Evolutionary conservation across 2,329 filamentous ascomycete species (phyloP), one percentile per base, ranked within the genome.

Genomic region (Pseudonectria foliicola): DNA sequence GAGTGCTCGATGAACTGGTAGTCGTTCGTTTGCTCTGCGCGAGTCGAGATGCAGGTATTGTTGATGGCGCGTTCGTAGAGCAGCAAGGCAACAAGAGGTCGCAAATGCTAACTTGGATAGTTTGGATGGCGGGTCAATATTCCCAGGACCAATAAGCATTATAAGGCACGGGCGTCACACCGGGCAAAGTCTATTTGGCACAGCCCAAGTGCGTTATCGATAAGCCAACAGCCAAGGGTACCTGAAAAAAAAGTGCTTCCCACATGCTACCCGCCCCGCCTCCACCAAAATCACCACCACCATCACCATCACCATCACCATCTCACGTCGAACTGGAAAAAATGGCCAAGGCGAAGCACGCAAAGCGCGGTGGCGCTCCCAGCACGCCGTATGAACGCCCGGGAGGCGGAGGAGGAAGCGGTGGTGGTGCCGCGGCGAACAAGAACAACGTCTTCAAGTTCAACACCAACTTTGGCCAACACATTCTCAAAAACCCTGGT

Each of bases 391-490:
- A 71, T 48, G 66, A 70, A 15, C 60, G 65, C 35, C 57, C 60
- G 12, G 43, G 40, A 26, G 42, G 43, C 10, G 8, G 8, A 6
- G 18, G 18, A 21, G 38, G 29, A n/a, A 39, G 40, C 24, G 41
- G 43, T 4, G 35, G 36, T 39, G 40, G 46, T 33, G 37, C 38
- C 30, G 43, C 38, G 36, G 35, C 46, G n/a, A 47, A 41, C 38
- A 68, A 68, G 54, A 88, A 94, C 67, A 89, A 85, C 52, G 86
- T 95, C 62, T 96, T 96, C 77, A 94, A 93, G 61, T 94, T 95
- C 78, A 95, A 94, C 70, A 92, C 84, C 50, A 71, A 90, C 60
- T 77, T 92, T 47, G 88, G 90, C 51, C 71, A 76, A 57, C 87
- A 96, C 61, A 92, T 98, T 43, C 73, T 96, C 46, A 95, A 95